Evolutionary conservation across 2,329 filamentous ascomycete genomes (phyloP).

Genomic region (Curvularia lunata): DNA sequence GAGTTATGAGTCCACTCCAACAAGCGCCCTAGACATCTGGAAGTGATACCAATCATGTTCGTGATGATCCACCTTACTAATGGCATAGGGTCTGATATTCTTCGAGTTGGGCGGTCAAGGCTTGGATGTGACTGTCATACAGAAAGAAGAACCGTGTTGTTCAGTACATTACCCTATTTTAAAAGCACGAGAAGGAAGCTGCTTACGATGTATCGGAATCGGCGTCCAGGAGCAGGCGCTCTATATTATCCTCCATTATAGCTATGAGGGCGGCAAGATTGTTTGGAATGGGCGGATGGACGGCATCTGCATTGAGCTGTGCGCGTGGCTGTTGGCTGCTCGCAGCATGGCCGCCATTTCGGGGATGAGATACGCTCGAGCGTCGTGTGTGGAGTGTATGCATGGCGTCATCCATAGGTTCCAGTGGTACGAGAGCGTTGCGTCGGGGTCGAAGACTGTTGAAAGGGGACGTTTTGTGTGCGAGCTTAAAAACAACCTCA

Average conservation of each 20-base stretch:
- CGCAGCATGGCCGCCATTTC: too few species aligned
- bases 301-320: background rate
- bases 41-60: background rate
- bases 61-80: background rate
- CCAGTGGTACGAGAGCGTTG: conserved; percentile 1
- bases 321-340: too few species aligned
- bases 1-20: background rate
- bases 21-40: too few species aligned
- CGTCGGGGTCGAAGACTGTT: background rate
- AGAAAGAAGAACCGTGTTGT: background rate
- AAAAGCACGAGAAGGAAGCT: background rate
- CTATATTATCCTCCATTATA: background rate
- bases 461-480: background rate
- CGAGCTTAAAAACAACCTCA: background rate
- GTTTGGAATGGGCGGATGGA: background rate
- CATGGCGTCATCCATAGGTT: too few species aligned
- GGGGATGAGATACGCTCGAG: background rate
- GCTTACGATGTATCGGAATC: background rate
- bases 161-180: background rate
- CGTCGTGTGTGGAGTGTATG: background rate
- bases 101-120: background rate
- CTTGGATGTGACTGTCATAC: background rate
- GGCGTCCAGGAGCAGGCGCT: background rate
- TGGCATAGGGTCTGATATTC: background rate
- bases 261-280: background rate